Conservation (phyloP, 2,329 filamentous ascomycete species). For the Talaromyces islandicus region DNA sequence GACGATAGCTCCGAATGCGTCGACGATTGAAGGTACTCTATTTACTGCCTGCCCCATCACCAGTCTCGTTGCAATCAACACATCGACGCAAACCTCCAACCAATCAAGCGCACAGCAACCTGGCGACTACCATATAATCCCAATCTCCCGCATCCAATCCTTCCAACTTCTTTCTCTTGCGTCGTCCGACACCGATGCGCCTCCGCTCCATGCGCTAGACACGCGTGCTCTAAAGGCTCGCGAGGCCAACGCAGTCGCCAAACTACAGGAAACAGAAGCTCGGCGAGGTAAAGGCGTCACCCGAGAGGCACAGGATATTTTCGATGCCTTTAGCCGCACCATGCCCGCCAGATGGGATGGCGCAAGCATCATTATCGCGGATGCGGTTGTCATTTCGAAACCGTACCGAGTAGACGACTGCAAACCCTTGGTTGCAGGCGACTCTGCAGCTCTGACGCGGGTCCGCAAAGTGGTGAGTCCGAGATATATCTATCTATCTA, state of each 20-base stretch:
- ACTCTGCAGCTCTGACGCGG: slow-evolving; percentile 36
- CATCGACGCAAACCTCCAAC: slow-evolving; percentile 38
- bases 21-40: slow-evolving; percentile 55
- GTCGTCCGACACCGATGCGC: slow-evolving; percentile 25
- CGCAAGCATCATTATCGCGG: slow-evolving; percentile 54
- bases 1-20: slow-evolving; percentile 45
- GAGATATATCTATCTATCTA: not conserved
- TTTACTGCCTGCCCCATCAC: slow-evolving; percentile 58
- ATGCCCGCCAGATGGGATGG: slow-evolving; percentile 58
- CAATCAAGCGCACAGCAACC: slow-evolving; percentile 29
- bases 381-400: slow-evolving; percentile 53
- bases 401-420: slow-evolving; percentile 56
- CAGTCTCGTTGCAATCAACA: slow-evolving; percentile 58
- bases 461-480: slow-evolving; percentile 45
- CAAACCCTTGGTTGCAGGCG: slow-evolving; percentile 33
- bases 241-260: slow-evolving; percentile 50
- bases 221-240: slow-evolving; percentile 49
- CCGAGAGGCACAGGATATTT: slow-evolving; percentile 57
- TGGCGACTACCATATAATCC: slow-evolving; percentile 56
- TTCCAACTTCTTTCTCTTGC: slow-evolving; percentile 49
- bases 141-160: slow-evolving; percentile 52
- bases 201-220: slow-evolving; percentile 44
- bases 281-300: slow-evolving; percentile 56
- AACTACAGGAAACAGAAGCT: slow-evolving; percentile 53
- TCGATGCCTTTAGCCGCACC: slow-evolving; percentile 55